Conservation (phyloP, 148 eudicot species). For the Cornus controversa region DNA sequence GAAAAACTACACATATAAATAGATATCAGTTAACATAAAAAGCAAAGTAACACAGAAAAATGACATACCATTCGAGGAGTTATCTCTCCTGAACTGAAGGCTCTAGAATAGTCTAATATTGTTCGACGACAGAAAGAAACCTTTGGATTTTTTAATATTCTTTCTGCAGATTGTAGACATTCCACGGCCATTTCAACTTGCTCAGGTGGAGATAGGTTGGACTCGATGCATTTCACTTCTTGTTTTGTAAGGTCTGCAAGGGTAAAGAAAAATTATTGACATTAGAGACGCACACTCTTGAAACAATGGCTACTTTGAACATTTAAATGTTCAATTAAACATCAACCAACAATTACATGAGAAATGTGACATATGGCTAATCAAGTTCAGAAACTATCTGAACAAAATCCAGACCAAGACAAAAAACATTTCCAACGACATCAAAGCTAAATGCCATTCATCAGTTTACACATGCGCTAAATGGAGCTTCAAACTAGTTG, state of each 20-base stretch:
- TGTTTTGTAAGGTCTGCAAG: constrained; percentile 48
- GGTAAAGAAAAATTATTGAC: background rate
- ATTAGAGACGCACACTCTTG: too few species aligned
- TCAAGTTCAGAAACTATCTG: background rate
- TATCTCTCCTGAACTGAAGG: constrained; percentile 56
- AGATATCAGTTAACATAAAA: background rate
- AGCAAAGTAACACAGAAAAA: constrained; percentile 1
- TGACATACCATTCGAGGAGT: constrained; percentile 68
- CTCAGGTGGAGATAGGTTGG: constrained; percentile 47
- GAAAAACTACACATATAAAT: background rate
- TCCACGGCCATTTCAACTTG: constrained; percentile 64
- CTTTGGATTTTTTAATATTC: constrained; percentile 22
- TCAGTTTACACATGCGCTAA: background rate
- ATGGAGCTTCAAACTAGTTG: background rate
- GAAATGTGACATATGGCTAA: background rate
- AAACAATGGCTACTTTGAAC: background rate
- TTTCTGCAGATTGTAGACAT: constrained; percentile 48
- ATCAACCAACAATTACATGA: background rate
- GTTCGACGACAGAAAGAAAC: constrained; percentile 64
- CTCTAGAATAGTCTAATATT: constrained; percentile 75
- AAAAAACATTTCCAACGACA: background rate
- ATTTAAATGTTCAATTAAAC: background rate
- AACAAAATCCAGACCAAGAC: background rate
- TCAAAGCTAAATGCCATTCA: background rate
- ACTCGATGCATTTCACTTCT: constrained; percentile 40